A percentile compares a stretch with the other conserved stretches of the same genome.
phyloP scores from a whole-genome alignment of 306 rosid genomes.

The Corylus avellana region DNA sequence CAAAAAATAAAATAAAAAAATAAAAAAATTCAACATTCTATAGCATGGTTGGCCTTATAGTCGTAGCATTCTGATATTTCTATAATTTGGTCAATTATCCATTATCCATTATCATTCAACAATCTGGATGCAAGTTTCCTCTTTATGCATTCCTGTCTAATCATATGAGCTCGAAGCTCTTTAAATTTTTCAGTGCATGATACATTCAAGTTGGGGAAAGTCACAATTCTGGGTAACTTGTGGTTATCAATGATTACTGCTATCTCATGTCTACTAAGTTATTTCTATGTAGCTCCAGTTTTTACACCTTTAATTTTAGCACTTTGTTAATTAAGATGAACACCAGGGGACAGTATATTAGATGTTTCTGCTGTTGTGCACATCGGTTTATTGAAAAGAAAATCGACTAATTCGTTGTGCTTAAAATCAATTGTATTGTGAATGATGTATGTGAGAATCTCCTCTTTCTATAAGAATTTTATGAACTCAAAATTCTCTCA shows the following conservation, averaged over 20 bases:
- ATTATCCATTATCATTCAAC: not conserved
- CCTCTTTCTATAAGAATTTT: not conserved
- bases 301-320: not conserved
- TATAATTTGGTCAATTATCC: not conserved
- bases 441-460: not conserved
- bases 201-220: not conserved
- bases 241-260: not conserved
- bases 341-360: not conserved
- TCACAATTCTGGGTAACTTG: not conserved
- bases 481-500: not conserved
- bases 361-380: not conserved
- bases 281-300: not conserved
- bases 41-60: constrained; percentile 1
- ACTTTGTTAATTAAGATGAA: not conserved
- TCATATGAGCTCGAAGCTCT: not conserved
- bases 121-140: not conserved
- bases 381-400: not conserved
- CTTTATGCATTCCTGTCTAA: not conserved
- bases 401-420: not conserved
- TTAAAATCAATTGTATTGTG: not conserved
- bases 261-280: not conserved
- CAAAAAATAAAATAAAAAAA: too few species aligned
- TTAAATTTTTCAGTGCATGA: not conserved
- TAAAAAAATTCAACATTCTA: not conserved
- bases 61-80: not conserved